Base-by-base conservation (phyloP, 352 stramenopile genomes). In the Phytopythium oedochilum region DNA sequence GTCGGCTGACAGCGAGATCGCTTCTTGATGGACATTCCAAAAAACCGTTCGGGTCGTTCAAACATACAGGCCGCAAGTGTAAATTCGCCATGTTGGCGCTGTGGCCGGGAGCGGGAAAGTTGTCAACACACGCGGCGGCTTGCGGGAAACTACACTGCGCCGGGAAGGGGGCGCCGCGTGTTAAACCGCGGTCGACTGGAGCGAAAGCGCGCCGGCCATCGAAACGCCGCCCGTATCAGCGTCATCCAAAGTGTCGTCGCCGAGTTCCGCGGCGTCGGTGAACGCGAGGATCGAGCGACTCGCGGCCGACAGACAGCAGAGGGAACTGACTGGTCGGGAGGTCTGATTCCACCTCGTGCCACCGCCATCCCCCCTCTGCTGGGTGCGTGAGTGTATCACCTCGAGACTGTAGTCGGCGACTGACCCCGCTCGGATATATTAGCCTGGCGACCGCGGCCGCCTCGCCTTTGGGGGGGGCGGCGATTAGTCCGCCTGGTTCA, bases 401-500 rank as follows among this genome's bases (percentile, higher is more conserved):
- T n/a, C n/a, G n/a, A n/a, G n/a, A n/a, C n/a, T n/a, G n/a, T n/a
- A n/a, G n/a, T n/a, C n/a, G n/a, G n/a, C n/a, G n/a, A n/a, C n/a
- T n/a, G n/a, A n/a, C n/a, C n/a, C n/a, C n/a, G n/a, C n/a, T n/a
- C n/a, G n/a, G n/a, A n/a, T n/a, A n/a, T n/a, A n/a, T n/a, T n/a
- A n/a, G n/a, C n/a, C n/a, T 46, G 15, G 22, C 40, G n/a, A 46
- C 5, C n/a, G n/a, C n/a, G n/a, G n/a, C 43, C 22, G 25, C 43
- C 23, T 29, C 15, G 43, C 43, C 38, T 43, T 43, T 43, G 38
- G 38, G 22, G 36, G n/a, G n/a, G 35, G 36, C 17, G 36, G 25
- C 22, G 43, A 49, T 49, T 49, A 49, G 43, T 49, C 43, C 43
- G 43, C 18, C 17, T 8, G 17, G 14, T 6, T 49, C 43, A 49